These are phyloP conservation scores for Pseudogymnoascus sp. DNA, from an alignment of 2,329 filamentous ascomycete genomes.

Conservation along the genomic window DNA sequence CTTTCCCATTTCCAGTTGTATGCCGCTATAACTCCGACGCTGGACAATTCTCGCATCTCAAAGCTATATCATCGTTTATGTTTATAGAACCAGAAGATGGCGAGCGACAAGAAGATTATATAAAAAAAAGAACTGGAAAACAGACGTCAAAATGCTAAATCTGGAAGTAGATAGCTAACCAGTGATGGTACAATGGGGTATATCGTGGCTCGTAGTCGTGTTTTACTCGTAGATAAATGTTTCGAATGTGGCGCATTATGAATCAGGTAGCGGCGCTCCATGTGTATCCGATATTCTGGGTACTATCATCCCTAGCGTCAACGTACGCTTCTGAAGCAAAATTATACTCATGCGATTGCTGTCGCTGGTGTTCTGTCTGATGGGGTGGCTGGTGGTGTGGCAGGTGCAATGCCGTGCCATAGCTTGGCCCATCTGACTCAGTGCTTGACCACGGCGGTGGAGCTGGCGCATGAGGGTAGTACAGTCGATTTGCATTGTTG, in stretches of 20 bases:
- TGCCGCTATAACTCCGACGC: neutral
- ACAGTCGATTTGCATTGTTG: neutral
- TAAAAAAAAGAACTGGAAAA: neutral
- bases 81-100: neutral
- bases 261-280: neutral
- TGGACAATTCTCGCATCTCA: constrained; percentile 1
- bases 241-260: neutral
- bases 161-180: neutral
- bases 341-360: neutral
- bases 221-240: neutral
- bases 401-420: neutral
- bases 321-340: neutral
- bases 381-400: neutral
- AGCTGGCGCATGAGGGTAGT: constrained; percentile 5
- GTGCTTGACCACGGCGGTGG: neutral
- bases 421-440: neutral
- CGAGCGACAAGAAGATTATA: neutral
- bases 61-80: neutral
- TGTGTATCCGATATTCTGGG: constrained; percentile 1
- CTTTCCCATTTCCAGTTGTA: neutral
- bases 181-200: constrained; percentile 1
- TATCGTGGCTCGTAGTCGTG: constrained; percentile 1
- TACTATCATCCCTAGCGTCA: neutral
- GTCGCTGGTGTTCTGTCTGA: neutral
- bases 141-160: neutral